Base-by-base conservation (phyloP, 1,284 basidiomycete species). In the Chalciporus sp. region DNA sequence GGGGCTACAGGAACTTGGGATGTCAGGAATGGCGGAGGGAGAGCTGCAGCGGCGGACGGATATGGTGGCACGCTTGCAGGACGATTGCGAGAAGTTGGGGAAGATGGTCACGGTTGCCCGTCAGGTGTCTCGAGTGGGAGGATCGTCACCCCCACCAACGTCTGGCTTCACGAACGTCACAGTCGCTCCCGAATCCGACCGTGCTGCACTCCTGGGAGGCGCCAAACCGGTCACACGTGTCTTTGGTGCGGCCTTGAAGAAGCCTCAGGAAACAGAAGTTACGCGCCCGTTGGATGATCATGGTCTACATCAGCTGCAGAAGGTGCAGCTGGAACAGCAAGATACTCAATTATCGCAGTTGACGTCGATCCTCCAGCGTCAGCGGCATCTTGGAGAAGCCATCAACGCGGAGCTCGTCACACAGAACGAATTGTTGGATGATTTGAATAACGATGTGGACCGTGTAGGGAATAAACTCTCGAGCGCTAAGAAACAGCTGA, bases 361-460 rank as follows among this genome's bases (percentile, higher is more conserved):
- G 37, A 86, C 90, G 0, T 81, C 90, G 0, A 86, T 97, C 55
- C 76, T 99, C n/a, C 83, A 85, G 58, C 80, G 93, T 40, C 95
- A 98, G 74, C 82, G 86, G 61, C 85, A 90, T 51, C 81, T 98
- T 44, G 96, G 95, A 10, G 78, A 92, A 58, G 93, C 94, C 16
- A 98, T 99, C 59, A 81, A 84, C 53, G 79, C 81, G 51, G 96
- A 99, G 75, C 84, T 99, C 55, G 77, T 76, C 7, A 76, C 86
- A 61, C 96, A 98, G 74, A 95, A 86, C 61, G 93, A 95, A 66
- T 72, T 97, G 72, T 73, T 98, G 61, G 91, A 95, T 65, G 83
- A 85, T 63, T 74, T 98, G 50, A 80, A 86, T 19, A 72, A 78
- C 40, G 86, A 94, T 50, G 85, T 94, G 42, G 90, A 91, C 62